Evolutionary conservation across 108 stramenopile genomes (phyloP).

Genomic region (Nitzschia sp.): DNA sequence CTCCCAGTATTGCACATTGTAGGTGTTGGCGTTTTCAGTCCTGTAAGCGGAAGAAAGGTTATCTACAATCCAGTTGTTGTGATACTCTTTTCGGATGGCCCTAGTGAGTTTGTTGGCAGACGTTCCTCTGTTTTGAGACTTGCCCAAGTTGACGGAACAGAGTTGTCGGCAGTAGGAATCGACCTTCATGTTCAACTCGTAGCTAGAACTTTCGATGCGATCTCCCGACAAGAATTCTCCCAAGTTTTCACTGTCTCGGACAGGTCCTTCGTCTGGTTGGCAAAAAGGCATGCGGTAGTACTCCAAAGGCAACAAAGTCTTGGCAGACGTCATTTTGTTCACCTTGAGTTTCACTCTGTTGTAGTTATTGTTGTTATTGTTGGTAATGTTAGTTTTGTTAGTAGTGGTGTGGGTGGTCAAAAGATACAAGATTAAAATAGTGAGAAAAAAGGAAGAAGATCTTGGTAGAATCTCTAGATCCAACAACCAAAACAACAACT

Average conservation of each 20-base stretch:
- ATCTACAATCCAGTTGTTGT: conserved; percentile 98
- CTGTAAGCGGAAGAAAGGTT: conserved; percentile 89
- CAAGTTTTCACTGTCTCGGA: conserved; percentile 92
- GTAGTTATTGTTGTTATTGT: neutral
- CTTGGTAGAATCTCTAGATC: no score
- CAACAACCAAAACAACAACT: no score
- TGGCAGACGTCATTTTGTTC: conserved; percentile 88
- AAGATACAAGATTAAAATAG: no score
- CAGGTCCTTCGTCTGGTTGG: conserved; percentile 76
- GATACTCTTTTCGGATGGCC: conserved; percentile 92
- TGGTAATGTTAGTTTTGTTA: neutral
- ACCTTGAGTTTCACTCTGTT: conserved; percentile 85
- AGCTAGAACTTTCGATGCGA: conserved; percentile 96
- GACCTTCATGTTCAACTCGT: conserved; percentile 91
- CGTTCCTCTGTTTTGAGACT: conserved; percentile 63
- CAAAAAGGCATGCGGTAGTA: conserved; percentile 97
- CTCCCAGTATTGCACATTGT: conserved; percentile 82
- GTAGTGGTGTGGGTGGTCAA: no score
- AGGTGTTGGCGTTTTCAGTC: conserved; percentile 67
- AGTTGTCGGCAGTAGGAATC: conserved; percentile 93
- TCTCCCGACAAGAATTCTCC: conserved; percentile 98
- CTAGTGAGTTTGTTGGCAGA: conserved; percentile 76
- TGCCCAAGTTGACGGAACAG: conserved; percentile 78
- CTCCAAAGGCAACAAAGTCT: conserved; percentile 90
- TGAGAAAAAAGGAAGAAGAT: no score